phyloP scores from a whole-genome alignment of 768 basidiomycete genomes.

The Astraeus odoratus region DNA sequence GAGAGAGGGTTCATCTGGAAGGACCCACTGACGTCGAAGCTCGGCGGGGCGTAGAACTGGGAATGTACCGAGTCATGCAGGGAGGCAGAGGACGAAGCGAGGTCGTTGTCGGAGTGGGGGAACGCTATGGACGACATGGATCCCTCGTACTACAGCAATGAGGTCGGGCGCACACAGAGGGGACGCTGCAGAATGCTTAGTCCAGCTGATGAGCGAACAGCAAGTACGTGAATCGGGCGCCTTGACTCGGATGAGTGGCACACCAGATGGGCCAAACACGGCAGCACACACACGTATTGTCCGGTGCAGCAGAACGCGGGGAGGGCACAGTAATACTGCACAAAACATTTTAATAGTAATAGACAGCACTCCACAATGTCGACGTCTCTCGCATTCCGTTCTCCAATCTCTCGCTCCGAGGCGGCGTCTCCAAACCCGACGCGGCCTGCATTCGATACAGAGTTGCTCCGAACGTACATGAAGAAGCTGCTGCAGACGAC shows the following conservation, averaged over 20 bases:
- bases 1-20: slow-evolving; percentile 83
- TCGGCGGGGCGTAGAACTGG: slow-evolving; percentile 45
- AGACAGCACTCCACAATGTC: no score
- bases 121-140: slow-evolving; percentile 69
- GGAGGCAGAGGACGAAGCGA: slow-evolving; percentile 32
- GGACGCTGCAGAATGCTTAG: background rate
- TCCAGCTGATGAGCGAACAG: background rate
- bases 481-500: slow-evolving; percentile 73
- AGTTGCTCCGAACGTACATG: slow-evolving; percentile 69
- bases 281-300: slow-evolving; percentile 17
- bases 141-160: no score
- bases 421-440: slow-evolving; percentile 43
- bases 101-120: slow-evolving; percentile 36
- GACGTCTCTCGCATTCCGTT: slow-evolving; percentile 42
- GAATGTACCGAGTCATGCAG: slow-evolving; percentile 33
- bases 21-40: slow-evolving; percentile 51
- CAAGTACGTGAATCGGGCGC: no score
- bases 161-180: background rate
- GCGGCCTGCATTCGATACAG: slow-evolving; percentile 59
- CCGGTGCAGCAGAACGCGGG: no score
- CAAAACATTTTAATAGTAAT: no score
- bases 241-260: background rate
- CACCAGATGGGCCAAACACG: slow-evolving; percentile 15
- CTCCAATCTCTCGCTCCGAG: slow-evolving; percentile 53
- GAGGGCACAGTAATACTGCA: no score